Evolutionary conservation across 345 rosid species (phyloP).

Genomic region (Clausena lansium): DNA sequence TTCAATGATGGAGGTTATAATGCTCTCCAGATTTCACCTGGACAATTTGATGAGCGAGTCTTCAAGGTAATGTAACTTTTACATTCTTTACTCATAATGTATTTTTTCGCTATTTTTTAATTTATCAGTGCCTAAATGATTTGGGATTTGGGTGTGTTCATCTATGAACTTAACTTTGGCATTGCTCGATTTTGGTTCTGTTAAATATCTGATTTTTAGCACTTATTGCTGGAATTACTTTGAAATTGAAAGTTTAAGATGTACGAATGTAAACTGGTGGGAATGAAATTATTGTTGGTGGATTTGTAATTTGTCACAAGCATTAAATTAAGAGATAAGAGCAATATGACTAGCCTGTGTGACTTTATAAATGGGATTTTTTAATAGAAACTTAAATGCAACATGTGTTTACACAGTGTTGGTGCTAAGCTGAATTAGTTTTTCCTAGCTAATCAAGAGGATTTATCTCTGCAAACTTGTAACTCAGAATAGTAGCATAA

Average conservation of each 20-base stretch:
- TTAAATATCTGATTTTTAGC: not conserved
- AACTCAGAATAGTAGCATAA: not conserved
- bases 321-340: not conserved
- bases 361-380: not conserved
- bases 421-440: not conserved
- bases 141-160: not conserved
- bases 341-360: not conserved
- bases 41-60: slow-evolving; percentile 77
- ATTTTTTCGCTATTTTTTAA: not conserved
- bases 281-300: slow-evolving; percentile 3
- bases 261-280: not conserved
- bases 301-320: not conserved
- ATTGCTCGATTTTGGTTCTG: not conserved
- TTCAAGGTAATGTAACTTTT: slow-evolving; percentile 54
- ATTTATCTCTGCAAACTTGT: not conserved
- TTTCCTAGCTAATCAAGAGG: not conserved
- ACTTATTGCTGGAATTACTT: not conserved
- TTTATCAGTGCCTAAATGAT: not conserved
- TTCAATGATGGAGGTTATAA: slow-evolving; percentile 89
- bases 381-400: not conserved
- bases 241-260: not conserved
- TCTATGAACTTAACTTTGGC: not conserved
- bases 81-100: not conserved
- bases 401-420: not conserved
- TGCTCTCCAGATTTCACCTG: slow-evolving; percentile 93